Base-by-base conservation (phyloP, 1,139 yeast species). In the Pichia sp. region DNA sequence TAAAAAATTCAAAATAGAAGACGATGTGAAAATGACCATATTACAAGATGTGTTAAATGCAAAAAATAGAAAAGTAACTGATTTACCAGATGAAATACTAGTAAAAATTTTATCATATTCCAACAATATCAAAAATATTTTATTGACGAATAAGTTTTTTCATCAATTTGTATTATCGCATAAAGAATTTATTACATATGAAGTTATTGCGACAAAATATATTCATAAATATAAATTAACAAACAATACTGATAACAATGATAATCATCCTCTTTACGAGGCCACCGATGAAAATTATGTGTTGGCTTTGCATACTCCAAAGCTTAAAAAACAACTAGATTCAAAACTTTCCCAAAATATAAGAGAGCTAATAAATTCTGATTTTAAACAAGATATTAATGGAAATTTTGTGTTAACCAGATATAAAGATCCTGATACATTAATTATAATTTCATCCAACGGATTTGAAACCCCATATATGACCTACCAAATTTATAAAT, bases 61-160 rank as follows among this genome's bases (percentile, higher is more conserved):
- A 6, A 40, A 38, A 36, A 10, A 18, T 25, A 34, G 18, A 3
- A 32, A 40, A 39, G 7, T 41, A 47, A 28, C 37, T 2, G 45
- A 50, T 31, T 32, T 50, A 10, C 59, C 59, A 2, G 46, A 52
- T 7, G 58, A 57, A 27, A 45, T 57, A 7, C 37, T 56, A 5
- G 45, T 50, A 6, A 45, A 49, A n/a, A 51, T 57, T 10, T 25
- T 57, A 7, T 47, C 56, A 7, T 36, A 47, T 30, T 53, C 56
- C 8, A 36, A 42, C 18, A 54, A 57, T 28, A 45, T 55, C 5
- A 25, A 37, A 4, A 44, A 44, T 33, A 34, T 57, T n/a, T 6
- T 40, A 27, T 25, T 40, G 11, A 37, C 48, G 4, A 46, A 42
- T 30, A 40, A 40, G 27, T 50, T 40, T 45, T 51, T 57, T 40